Percentiles rank a stretch among this genome's conserved stretches.
These are phyloP conservation scores for Clarireedia homoeocarpa DNA, from an alignment of 2,329 filamentous ascomycete genomes.

Conservation along the genomic window DNA sequence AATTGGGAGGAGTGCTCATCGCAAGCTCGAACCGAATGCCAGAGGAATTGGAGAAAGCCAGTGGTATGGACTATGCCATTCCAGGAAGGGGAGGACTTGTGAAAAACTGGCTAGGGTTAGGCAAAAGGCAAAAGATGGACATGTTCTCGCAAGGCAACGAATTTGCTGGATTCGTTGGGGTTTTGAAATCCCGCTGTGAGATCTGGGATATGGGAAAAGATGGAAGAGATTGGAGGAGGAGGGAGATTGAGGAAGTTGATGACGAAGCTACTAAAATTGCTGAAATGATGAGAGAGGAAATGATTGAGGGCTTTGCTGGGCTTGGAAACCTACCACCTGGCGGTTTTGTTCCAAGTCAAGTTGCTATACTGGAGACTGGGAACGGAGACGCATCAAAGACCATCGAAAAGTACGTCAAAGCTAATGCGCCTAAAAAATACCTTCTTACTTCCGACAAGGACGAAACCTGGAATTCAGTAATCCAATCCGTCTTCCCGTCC, in stretches of 20 bases:
- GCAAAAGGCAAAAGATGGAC: slow-evolving; percentile 26
- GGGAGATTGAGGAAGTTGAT: slow-evolving; percentile 37
- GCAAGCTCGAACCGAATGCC: slow-evolving; percentile 80
- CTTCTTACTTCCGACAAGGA: slow-evolving; percentile 18
- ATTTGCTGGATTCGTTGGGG: slow-evolving; percentile 68
- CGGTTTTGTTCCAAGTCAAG: slow-evolving; percentile 2
- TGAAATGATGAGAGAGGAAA: slow-evolving; percentile 29
- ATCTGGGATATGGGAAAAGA: slow-evolving; percentile 74
- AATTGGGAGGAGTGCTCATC: slow-evolving; percentile 71
- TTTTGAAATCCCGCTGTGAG: slow-evolving; percentile 70
- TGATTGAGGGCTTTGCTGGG: slow-evolving; percentile 19
- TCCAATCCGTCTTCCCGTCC: slow-evolving; percentile 17
- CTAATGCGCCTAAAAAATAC: slow-evolving; percentile 23
- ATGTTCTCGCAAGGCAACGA: slow-evolving; percentile 55
- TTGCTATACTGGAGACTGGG: background rate
- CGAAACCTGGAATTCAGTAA: slow-evolving; percentile 19
- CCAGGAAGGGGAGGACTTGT: slow-evolving; percentile 46
- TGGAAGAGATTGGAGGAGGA: slow-evolving; percentile 60
- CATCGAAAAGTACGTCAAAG: slow-evolving; percentile 8
- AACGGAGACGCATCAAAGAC: background rate
- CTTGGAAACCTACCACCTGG: slow-evolving; percentile 6
- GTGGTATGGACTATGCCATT: slow-evolving; percentile 56
- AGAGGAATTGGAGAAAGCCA: slow-evolving; percentile 69
- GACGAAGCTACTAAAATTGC: slow-evolving; percentile 20
- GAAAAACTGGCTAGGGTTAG: slow-evolving; percentile 39